Conservation (phyloP, 768 basidiomycete genomes). For the Paxillus involutus region DNA sequence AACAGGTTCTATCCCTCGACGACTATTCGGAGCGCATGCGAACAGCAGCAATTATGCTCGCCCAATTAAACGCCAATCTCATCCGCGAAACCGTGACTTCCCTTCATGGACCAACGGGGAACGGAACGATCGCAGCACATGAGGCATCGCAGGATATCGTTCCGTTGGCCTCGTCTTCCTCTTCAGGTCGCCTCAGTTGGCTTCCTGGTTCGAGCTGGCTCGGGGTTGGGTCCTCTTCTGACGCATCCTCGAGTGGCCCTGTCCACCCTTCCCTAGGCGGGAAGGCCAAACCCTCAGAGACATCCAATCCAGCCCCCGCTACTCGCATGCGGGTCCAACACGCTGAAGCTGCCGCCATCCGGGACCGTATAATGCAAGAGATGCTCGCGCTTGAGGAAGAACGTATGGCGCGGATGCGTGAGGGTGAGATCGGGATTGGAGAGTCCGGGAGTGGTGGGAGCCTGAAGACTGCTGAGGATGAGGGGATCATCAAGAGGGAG, state of each 20-base stretch:
- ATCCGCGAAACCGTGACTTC: slow-evolving; percentile 50
- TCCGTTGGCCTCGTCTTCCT: slow-evolving; percentile 13
- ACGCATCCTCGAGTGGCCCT: slow-evolving; percentile 23
- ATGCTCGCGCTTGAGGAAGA: slow-evolving; percentile 98
- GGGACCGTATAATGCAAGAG: slow-evolving; percentile 96
- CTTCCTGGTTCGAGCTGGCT: slow-evolving; percentile 59
- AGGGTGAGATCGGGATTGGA: slow-evolving; percentile 61
- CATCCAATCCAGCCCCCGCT: slow-evolving; percentile 31
- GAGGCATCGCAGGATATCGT: slow-evolving; percentile 9
- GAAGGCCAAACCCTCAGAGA: slow-evolving; percentile 18
- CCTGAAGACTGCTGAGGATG: slow-evolving; percentile 81
- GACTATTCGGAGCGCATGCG: slow-evolving; percentile 99
- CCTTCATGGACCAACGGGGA: slow-evolving; percentile 12
- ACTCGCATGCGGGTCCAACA: slow-evolving; percentile 74
- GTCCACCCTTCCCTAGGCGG: slow-evolving; percentile 33
- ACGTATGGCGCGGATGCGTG: slow-evolving; percentile 90
- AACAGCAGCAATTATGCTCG: slow-evolving; percentile 97
- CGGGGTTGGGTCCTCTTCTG: slow-evolving; percentile 14
- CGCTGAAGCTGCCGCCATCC: slow-evolving; percentile 85
- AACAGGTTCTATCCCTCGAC: slow-evolving; percentile 70
- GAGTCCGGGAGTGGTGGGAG: slow-evolving; percentile 43
- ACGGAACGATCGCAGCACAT: slow-evolving; percentile 1
- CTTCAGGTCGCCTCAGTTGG: slow-evolving; percentile 44
- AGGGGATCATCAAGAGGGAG: slow-evolving; percentile 89
- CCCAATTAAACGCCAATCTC: slow-evolving; percentile 87